Evolutionary conservation across 1,139 yeast species (phyloP), one percentile per base, ranked within the genome.

Genomic region (Chernovozyma aurita): DNA sequence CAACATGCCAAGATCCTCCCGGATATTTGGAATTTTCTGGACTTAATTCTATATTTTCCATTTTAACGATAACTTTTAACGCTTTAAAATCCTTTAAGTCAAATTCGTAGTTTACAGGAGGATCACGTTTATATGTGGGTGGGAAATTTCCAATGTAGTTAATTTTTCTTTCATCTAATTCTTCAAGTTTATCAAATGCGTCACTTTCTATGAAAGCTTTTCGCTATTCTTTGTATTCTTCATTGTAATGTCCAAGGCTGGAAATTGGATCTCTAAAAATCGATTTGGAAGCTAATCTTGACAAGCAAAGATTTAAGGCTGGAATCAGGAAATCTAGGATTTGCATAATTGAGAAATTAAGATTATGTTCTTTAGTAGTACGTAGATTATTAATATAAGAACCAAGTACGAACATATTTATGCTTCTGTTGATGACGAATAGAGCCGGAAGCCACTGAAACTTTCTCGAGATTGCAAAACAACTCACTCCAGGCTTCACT

Each of bases 1-100:
- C 76, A 0, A 68, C 59, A 38, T 70, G 75, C 75, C 75, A 69
- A 3, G 66, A 43, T 0, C 75, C 74, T 4, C 75, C 75, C 1
- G 46, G 35, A 36, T 69, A 70, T 3, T 31, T 38, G 9, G 73
- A 70, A 15, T 57, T 57, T 30, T 65, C 69, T 0, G 75, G 73
- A 3, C 70, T 65, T 35, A 68, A 52, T 34, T 63, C 65, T 37
- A 70, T 70, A 42, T 64, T 61, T 18, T 73, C 70, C 40, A 68
- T 37, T 44, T 68, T 68, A 13, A 61, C 66, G 35, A 68, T 63
- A 3, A 68, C 70, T 42, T 65, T 66, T 33, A 66, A 45, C 13
- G 48, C 36, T 2, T 46, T 41, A 35, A 55, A 57, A 7, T 22
- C 4, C 7, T 34, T 36, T n/a, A 61, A 40, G 30, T 55, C 52